Evolutionary conservation across 768 basidiomycete species (phyloP), one percentile per base, ranked within the genome.

Genomic region (Plicaturopsis crispa): DNA sequence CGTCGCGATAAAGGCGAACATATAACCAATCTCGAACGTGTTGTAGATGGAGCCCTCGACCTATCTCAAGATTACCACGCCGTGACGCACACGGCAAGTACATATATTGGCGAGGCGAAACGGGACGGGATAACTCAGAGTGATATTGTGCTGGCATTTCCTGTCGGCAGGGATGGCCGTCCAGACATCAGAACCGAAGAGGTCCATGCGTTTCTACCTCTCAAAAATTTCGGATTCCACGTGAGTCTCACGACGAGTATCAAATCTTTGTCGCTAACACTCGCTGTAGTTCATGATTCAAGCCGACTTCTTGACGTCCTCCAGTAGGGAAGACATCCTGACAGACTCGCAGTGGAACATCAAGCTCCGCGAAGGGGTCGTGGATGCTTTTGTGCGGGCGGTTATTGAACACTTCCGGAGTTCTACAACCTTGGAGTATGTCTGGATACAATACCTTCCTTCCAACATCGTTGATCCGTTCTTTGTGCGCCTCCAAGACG

Each of bases 271-370:
- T 41, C 24, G n/a, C 18, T 14, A n/a, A 30, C 20, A 14, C 8
- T 3, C 2, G 16, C 26, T 22, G 33, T 35, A 55, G 54, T 55
- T 55, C 39, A 41, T 55, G 24, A 42, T 55, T n/a, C 54, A 55
- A 31, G 54, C 48, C 2, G 54, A 55, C 38, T 55, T 55, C 34
- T 37, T 55, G 23, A 55, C 54, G 17, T 42, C 54, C 1, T 40
- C 54, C 10, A 55, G 47, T 35, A 33, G 54, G 18, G 54, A 55
- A 28, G 50, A 48, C 21, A 40, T 55, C 21, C 39, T 55, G 13
- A 26, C 33, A 16, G 35, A 50, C 23, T 38, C 18, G 5, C 7
- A 23, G 13, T 55, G 54, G 54, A 55, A 55, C 33, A 8, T 26
- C 4, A 18, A 23, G 8, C 44, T 55, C 24, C 49, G 43, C n/a